Evolutionary conservation across 108 stramenopile genomes (phyloP).

Genomic region (Stephanodiscus triporus): DNA sequence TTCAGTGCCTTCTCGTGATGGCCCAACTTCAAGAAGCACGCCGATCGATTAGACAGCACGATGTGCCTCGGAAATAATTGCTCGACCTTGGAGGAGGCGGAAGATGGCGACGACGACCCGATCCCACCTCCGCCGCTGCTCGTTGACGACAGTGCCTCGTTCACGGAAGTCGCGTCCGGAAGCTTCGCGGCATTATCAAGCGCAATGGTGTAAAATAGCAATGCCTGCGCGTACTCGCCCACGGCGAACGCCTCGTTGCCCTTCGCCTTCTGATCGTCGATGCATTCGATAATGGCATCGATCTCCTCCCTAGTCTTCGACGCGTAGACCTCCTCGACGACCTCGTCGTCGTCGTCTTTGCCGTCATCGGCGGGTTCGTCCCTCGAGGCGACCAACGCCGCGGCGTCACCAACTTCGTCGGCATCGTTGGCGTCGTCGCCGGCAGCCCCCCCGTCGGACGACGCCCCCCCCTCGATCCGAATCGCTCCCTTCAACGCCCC

Average conservation of each 20-base stretch:
- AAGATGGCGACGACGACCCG: neutral
- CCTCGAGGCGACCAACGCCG: constrained; percentile 24
- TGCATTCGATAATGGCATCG: constrained; percentile 66
- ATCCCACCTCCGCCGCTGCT: too few relatives aligned
- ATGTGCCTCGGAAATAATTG: constrained; percentile 78
- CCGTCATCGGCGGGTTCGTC: constrained; percentile 30
- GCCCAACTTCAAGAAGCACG: constrained; percentile 90
- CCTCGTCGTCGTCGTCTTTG: constrained; percentile 54
- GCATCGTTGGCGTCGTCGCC: constrained; percentile 37
- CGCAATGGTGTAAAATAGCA: constrained; percentile 82
- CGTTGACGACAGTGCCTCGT: constrained; percentile 13
- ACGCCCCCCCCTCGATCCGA: constrained; percentile 37
- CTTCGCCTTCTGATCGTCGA: constrained; percentile 79
- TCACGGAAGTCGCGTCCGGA: constrained; percentile 56
- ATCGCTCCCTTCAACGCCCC: constrained; percentile 60
- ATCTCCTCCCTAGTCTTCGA: constrained; percentile 69
- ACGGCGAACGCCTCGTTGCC: constrained; percentile 88
- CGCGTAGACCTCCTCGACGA: constrained; percentile 70
- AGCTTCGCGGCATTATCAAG: constrained; percentile 85
- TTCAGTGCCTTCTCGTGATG: constrained; percentile 89
- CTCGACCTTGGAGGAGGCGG: constrained; percentile 8
- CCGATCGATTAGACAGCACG: constrained; percentile 82
- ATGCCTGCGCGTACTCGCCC: constrained; percentile 91
- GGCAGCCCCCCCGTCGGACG: constrained; percentile 30
- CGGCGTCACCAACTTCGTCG: constrained; percentile 20